Evolutionary conservation across 768 basidiomycete genomes (phyloP).

Genomic region (Cytidiella melzeri): DNA sequence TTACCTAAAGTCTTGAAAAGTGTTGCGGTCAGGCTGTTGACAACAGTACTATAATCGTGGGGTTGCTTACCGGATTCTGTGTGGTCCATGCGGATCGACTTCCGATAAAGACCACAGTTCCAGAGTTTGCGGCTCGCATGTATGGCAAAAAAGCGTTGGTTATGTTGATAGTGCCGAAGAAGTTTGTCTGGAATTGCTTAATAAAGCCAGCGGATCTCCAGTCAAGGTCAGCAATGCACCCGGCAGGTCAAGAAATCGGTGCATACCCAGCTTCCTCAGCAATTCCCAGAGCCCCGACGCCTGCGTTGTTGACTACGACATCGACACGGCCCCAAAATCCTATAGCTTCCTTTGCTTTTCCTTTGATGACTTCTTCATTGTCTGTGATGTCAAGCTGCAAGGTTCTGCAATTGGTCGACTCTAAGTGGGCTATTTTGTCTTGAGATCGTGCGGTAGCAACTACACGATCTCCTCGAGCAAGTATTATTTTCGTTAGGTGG

Average conservation of each 20-base stretch:
- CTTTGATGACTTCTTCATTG: not conserved
- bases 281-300: not conserved
- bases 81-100: constrained; percentile 27
- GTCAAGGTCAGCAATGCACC: not conserved
- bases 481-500: not conserved
- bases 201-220: constrained; percentile 19
- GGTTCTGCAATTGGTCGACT: not conserved
- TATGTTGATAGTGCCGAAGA: constrained; percentile 34
- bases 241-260: no score
- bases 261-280: not conserved
- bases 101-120: constrained; percentile 28
- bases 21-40: not conserved
- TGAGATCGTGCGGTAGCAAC: not conserved
- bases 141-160: constrained; percentile 36
- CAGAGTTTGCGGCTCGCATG: constrained; percentile 25
- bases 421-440: not conserved
- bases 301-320: not conserved
- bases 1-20: not conserved
- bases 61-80: constrained; percentile 26
- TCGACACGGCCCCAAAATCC: not conserved
- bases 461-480: not conserved
- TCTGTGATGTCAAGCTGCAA: not conserved
- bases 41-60: constrained; percentile 3
- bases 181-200: constrained; percentile 30
- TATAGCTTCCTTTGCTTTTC: not conserved